These are phyloP conservation scores for Pleurotus tuber-regium DNA, from an alignment of 768 basidiomycete genomes.

Conservation along the genomic window DNA sequence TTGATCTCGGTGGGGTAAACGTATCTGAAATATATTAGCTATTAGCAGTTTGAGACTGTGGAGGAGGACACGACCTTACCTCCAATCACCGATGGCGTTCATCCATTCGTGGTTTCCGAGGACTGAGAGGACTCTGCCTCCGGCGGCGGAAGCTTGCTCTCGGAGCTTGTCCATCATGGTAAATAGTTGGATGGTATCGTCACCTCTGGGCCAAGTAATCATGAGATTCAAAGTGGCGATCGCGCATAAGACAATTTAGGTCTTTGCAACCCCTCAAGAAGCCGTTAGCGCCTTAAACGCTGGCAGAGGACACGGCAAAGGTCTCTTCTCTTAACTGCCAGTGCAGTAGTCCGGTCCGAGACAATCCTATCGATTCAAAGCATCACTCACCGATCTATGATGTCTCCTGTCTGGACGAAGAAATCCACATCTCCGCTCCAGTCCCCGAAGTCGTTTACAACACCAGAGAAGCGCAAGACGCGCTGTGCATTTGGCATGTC, in stretches of 20 bases:
- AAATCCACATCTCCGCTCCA: conserved; percentile 86
- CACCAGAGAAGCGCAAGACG: conserved; percentile 77
- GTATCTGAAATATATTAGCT: conserved; percentile 50
- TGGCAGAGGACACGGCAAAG: too few species aligned
- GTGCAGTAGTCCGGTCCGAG: too few species aligned
- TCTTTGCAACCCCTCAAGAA: too few species aligned
- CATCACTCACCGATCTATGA: conserved; percentile 75
- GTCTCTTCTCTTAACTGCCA: too few species aligned
- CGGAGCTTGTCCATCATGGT: conserved; percentile 82
- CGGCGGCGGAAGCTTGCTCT: conserved; percentile 61
- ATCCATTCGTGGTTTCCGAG: conserved; percentile 98
- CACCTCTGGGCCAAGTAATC: conserved; percentile 52
- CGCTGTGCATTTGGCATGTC: conserved; percentile 76
- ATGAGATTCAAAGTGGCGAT: too few species aligned
- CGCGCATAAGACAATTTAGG: too few species aligned
- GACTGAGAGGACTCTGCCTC: conserved; percentile 73
- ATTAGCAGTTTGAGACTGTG: not conserved
- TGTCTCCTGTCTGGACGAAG: conserved; percentile 95
- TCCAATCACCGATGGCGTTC: conserved; percentile 91
- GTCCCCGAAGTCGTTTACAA: conserved; percentile 66
- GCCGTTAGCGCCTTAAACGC: too few species aligned
- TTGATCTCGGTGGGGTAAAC: conserved; percentile 79
- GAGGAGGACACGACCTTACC: conserved; percentile 36
- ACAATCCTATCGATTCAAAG: too few species aligned
- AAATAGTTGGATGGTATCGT: conserved; percentile 87